A percentile compares a stretch with the other conserved stretches of the same genome.
Evolutionary conservation across 768 basidiomycete genomes (phyloP).

Genomic region (Russula vinacea): DNA sequence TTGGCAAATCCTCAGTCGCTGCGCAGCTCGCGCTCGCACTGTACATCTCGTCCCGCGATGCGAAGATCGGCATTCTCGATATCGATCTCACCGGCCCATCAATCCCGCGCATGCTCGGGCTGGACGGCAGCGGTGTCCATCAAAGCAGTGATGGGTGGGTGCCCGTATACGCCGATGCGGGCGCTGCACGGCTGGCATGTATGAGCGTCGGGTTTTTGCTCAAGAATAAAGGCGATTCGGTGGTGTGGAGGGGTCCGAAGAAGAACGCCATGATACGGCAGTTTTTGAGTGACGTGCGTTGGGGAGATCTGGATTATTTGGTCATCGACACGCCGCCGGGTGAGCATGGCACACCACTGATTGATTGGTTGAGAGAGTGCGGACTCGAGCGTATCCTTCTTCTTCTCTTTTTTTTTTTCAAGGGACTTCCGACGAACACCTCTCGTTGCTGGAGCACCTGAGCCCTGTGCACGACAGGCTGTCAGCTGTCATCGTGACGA

Average conservation of each 20-base stretch:
- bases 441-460: conserved; percentile 92
- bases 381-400: conserved; percentile 2
- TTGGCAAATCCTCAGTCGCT: conserved; percentile 96
- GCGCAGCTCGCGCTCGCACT: conserved; percentile 89
- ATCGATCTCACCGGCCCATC: conserved; percentile 94
- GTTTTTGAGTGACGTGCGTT: conserved; percentile 90
- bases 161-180: conserved; percentile 90
- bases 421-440: conserved; percentile 99
- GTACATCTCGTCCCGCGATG: conserved; percentile 60
- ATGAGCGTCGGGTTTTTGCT: conserved; percentile 98
- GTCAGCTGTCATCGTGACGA: conserved; percentile 89
- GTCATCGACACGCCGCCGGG: conserved; percentile 97
- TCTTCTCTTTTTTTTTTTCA: no score
- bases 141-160: conserved; percentile 98
- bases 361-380: background rate
- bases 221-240: conserved; percentile 85
- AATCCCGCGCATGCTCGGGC: conserved; percentile 90
- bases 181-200: conserved; percentile 70
- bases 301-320: conserved; percentile 91
- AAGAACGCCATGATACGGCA: conserved; percentile 98
- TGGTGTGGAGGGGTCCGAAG: conserved; percentile 98
- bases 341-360: conserved; percentile 40
- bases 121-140: conserved; percentile 83
- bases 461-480: conserved; percentile 76
- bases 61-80: conserved; percentile 85